Conservation (phyloP, 805 yeast species). For the Candida coleopterorum region DNA sequence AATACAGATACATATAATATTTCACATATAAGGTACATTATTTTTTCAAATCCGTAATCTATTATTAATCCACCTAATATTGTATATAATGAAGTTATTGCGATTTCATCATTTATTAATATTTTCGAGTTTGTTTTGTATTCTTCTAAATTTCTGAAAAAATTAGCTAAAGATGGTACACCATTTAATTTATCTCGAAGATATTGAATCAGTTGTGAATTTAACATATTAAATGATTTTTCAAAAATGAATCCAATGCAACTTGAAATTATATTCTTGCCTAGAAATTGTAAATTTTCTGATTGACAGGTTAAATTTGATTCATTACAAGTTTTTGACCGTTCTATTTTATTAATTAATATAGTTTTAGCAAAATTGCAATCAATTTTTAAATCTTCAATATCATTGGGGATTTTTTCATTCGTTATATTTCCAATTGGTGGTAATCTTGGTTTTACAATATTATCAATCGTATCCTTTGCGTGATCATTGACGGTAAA, state of each 20-base stretch:
- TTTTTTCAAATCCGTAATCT: constrained; percentile 75
- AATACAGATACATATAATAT: constrained; percentile 57
- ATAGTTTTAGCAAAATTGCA: constrained; percentile 10
- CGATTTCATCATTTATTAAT: constrained; percentile 42
- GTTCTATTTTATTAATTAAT: constrained; percentile 41
- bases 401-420: background rate
- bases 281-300: constrained; percentile 52
- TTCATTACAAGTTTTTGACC: constrained; percentile 59
- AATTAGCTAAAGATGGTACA: constrained; percentile 37
- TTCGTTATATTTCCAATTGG: constrained; percentile 6
- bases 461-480: constrained; percentile 42
- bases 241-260: constrained; percentile 61
- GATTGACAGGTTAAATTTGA: constrained; percentile 26
- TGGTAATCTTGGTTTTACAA: constrained; percentile 37
- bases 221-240: constrained; percentile 51
- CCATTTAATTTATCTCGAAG: constrained; percentile 41
- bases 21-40: constrained; percentile 63
- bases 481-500: constrained; percentile 36
- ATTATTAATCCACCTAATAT: constrained; percentile 66
- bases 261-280: constrained; percentile 50
- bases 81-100: constrained; percentile 51
- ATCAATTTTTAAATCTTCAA: constrained; percentile 3
- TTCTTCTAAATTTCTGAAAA: constrained; percentile 44
- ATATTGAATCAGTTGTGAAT: constrained; percentile 52
- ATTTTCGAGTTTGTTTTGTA: constrained; percentile 22